Base-by-base conservation (phyloP, 1,284 basidiomycete species). In the Moesziomyces aphidis region DNA sequence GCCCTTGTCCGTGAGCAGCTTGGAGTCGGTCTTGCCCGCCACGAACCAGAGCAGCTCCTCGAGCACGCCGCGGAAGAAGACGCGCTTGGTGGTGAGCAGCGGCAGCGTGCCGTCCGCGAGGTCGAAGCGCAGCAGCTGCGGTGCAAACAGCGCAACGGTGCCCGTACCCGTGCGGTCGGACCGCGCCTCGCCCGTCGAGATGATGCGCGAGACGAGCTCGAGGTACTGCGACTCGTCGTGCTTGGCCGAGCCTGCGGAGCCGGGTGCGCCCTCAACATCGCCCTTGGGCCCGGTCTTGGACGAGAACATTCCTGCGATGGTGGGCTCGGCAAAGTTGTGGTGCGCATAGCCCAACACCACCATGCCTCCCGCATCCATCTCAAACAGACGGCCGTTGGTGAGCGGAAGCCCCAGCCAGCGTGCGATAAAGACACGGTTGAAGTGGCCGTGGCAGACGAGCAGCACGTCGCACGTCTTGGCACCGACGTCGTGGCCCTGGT, bases 11-110 rank as follows among this genome's bases (percentile, higher is more conserved):
- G 90, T 90, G 36, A 99, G 89, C 0, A 91, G 78, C 58, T 88
- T 90, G 0, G 92, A 90, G 86, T 97, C 93, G 0, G 96, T 98
- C 23, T 88, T 89, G 1, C 95, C 96, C 23, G 88, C 87, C 19
- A 98, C 88, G 82, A 99, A 99, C 96, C 97, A 99, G 6, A 99
- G 88, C 0, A 99, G 89, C 82, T 99, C 96, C 84, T 97, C 95
- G 22, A 94, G 87, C 36, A 99, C 95, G 0, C 94, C 95, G 42
- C 93, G 91, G 24, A 92, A 87, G 83, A 97, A 98, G 1, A 95
- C 96, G 67, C 93, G 90, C 86, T 99, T 99, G 0, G 96, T 99
- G 15, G 96, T 98, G 46, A 98, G 88, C 19, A 99, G 89, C 1
- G 96, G 96, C 13, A 99, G 87, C 19, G 76, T 66, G 17, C 78